These are phyloP conservation scores for Russula olivacea DNA, from an alignment of 768 basidiomycete genomes.

Conservation along the genomic window DNA sequence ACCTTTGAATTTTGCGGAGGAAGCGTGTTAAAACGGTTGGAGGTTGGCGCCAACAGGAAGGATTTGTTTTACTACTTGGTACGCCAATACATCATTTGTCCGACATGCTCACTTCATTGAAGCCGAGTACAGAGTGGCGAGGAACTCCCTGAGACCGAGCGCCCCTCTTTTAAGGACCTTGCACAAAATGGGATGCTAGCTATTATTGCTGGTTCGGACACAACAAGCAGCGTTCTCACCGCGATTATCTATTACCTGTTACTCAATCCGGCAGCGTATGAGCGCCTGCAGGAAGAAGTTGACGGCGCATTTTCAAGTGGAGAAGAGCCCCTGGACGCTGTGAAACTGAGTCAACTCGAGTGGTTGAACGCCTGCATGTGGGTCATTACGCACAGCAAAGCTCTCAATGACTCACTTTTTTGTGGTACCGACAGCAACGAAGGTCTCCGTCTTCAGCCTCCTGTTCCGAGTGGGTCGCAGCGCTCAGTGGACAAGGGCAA, in stretches of 20 bases:
- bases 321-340: constrained; percentile 19
- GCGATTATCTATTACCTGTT: constrained; percentile 37
- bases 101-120: neutral
- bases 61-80: constrained; percentile 41
- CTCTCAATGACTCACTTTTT: no score
- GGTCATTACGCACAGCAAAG: neutral
- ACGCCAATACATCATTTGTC: neutral
- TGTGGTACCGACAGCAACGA: no score
- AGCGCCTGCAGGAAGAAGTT: constrained; percentile 15
- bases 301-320: constrained; percentile 11
- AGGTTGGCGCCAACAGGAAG: constrained; percentile 22
- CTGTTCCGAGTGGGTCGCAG: constrained; percentile 44
- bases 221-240: constrained; percentile 35
- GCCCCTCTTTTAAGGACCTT: constrained; percentile 20
- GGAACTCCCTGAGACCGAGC: constrained; percentile 11
- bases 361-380: constrained; percentile 24
- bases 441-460: constrained; percentile 29
- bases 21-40: constrained; percentile 1
- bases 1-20: neutral
- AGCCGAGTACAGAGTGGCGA: constrained; percentile 11
- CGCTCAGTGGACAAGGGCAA: constrained; percentile 36
- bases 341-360: constrained; percentile 11
- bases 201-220: constrained; percentile 42
- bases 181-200: constrained; percentile 36
- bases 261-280: constrained; percentile 29